Conservation (phyloP, 305 asterid species). For the Ilex paraguariensis region DNA sequence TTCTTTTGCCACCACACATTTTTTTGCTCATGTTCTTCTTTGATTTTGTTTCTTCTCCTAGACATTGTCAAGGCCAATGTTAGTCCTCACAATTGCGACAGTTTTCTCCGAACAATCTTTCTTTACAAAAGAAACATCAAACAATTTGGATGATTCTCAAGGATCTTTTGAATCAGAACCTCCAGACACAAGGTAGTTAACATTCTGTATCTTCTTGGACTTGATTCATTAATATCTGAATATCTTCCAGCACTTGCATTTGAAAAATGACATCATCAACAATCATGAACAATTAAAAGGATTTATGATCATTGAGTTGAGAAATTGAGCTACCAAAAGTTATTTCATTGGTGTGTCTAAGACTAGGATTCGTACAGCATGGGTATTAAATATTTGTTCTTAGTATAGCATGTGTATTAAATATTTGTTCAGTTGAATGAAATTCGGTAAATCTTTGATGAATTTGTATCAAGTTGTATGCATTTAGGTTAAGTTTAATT, state of each 20-base stretch:
- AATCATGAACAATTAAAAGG: too few species aligned
- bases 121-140: constrained; percentile 13
- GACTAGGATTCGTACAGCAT: too few species aligned
- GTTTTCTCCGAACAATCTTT: constrained; percentile 28
- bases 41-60: constrained; percentile 14
- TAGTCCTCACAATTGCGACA: constrained; percentile 37
- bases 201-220: neutral
- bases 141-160: constrained; percentile 16
- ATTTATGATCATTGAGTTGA: too few species aligned
- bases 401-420: too few species aligned
- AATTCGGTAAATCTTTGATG: too few species aligned
- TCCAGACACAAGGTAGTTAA: constrained; percentile 13
- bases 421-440: too few species aligned
- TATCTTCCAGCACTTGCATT: neutral
- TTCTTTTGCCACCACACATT: neutral
- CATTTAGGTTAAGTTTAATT: too few species aligned
- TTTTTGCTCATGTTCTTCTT: neutral
- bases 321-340: too few species aligned
- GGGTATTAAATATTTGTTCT: too few species aligned
- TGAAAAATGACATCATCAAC: neutral
- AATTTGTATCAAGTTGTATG: too few species aligned
- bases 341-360: too few species aligned
- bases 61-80: constrained; percentile 44
- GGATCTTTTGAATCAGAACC: constrained; percentile 6
- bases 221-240: neutral